Conservation (phyloP, 176 grass and related monocot species). For the Triticum urartu region DNA sequence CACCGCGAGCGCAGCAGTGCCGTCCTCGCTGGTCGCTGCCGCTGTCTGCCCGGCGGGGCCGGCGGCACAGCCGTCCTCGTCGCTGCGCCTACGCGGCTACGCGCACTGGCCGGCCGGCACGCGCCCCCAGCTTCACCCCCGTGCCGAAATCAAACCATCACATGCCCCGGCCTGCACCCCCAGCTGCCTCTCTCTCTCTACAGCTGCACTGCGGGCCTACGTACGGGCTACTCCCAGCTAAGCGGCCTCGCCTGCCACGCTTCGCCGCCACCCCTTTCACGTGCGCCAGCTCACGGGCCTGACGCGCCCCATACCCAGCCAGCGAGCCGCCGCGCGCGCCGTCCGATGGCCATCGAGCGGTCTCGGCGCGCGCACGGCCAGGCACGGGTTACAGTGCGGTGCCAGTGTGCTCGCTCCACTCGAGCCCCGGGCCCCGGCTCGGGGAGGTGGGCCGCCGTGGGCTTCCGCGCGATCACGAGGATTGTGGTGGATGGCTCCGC, state of each 20-base stretch:
- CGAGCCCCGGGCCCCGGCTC: too few relatives aligned
- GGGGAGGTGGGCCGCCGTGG: too few relatives aligned
- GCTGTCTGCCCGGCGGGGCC: background rate
- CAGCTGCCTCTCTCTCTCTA: too few relatives aligned
- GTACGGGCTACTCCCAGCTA: background rate
- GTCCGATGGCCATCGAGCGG: background rate
- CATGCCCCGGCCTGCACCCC: background rate
- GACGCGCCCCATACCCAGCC: background rate
- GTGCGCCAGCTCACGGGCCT: constrained; percentile 39
- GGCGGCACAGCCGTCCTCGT: background rate
- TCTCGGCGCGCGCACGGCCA: background rate
- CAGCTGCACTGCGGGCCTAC: too few relatives aligned
- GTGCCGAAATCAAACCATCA: background rate
- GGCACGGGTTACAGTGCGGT: background rate
- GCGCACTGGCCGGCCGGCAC: background rate
- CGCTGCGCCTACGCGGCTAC: too few relatives aligned
- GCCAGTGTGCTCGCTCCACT: background rate
- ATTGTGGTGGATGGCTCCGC: too few relatives aligned
- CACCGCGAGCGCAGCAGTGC: background rate
- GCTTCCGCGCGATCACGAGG: too few relatives aligned
- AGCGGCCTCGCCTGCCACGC: background rate
- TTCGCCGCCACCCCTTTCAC: background rate
- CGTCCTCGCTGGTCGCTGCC: background rate
- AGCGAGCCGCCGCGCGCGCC: background rate
- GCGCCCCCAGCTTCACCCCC: background rate